These are phyloP conservation scores for Lasiosphaeria ovina DNA, from an alignment of 495 filamentous ascomycete species.

Conservation along the genomic window DNA sequence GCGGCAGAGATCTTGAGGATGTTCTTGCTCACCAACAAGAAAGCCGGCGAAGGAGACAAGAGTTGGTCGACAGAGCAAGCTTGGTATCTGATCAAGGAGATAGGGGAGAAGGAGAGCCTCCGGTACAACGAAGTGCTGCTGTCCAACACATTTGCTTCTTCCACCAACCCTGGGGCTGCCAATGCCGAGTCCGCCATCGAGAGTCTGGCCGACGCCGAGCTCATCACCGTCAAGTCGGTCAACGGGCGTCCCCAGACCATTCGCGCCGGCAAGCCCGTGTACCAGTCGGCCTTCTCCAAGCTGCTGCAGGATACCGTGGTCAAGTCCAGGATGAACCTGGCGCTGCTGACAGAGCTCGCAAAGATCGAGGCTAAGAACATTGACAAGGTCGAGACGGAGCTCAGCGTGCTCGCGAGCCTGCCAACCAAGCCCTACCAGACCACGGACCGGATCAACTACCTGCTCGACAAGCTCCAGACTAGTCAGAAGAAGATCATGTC, in stretches of 20 bases:
- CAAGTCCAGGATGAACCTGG: constrained; percentile 69
- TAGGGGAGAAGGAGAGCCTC: constrained; percentile 60
- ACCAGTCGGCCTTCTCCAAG: constrained; percentile 73
- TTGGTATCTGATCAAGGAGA: constrained; percentile 78
- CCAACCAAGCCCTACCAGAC: constrained; percentile 64
- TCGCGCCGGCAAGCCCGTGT: constrained; percentile 82
- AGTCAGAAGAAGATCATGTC: constrained; percentile 73
- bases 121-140: constrained; percentile 83
- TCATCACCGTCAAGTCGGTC: constrained; percentile 71
- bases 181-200: constrained; percentile 70
- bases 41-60: constrained; percentile 42
- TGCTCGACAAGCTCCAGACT: constrained; percentile 66
- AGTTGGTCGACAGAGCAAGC: constrained; percentile 82
- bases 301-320: constrained; percentile 72
- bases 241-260: constrained; percentile 76
- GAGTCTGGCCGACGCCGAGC: constrained; percentile 79
- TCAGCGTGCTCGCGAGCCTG: constrained; percentile 60
- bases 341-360: constrained; percentile 61
- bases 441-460: constrained; percentile 60
- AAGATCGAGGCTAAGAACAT: constrained; percentile 72
- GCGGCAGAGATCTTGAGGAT: constrained; percentile 90
- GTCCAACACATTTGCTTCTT: constrained; percentile 64
- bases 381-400: constrained; percentile 75
- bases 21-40: constrained; percentile 64
- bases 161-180: constrained; percentile 37